A percentile compares a stretch with the other conserved stretches of the same genome.
Conservation (phyloP, 345 rosid species). For the Microcos paniculata region DNA sequence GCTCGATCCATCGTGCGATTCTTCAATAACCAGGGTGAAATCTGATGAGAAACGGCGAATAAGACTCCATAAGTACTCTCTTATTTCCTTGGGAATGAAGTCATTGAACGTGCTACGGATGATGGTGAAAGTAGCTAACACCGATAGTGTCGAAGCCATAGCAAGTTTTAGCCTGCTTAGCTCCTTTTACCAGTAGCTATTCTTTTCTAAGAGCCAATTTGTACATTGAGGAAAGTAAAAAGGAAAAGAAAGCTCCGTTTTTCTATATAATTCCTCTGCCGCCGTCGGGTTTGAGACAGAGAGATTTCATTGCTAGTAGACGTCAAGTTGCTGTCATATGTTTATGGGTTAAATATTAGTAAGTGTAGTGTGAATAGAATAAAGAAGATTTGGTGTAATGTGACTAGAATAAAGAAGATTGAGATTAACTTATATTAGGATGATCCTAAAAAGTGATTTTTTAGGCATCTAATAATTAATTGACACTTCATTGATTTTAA, state of each 20-base stretch:
- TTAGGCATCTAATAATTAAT: no score
- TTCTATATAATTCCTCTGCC: not conserved
- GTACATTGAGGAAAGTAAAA: not conserved
- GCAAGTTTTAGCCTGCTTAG: not conserved
- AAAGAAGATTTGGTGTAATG: no score
- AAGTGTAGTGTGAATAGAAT: no score
- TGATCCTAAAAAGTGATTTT: no score
- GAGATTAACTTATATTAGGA: no score
- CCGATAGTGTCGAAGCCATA: not conserved
- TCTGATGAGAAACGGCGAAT: constrained; percentile 35
- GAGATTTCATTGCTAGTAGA: not conserved
- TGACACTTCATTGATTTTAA: no score
- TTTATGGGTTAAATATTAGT: no score
- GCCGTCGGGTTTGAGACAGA: not conserved
- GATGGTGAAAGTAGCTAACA: constrained; percentile 37
- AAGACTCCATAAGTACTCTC: constrained; percentile 18
- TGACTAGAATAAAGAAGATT: no score
- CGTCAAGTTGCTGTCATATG: not conserved
- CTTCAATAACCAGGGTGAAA: constrained; percentile 27
- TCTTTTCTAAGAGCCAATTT: not conserved
- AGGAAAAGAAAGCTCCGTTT: not conserved
- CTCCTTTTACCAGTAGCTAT: not conserved
- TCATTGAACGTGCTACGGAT: constrained; percentile 33
- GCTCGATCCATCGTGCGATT: constrained; percentile 34
- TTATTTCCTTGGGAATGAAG: constrained; percentile 32